phyloP scores from a whole-genome alignment of 2,329 filamentous ascomycete species.

The Pestalotiopsis sp. region DNA sequence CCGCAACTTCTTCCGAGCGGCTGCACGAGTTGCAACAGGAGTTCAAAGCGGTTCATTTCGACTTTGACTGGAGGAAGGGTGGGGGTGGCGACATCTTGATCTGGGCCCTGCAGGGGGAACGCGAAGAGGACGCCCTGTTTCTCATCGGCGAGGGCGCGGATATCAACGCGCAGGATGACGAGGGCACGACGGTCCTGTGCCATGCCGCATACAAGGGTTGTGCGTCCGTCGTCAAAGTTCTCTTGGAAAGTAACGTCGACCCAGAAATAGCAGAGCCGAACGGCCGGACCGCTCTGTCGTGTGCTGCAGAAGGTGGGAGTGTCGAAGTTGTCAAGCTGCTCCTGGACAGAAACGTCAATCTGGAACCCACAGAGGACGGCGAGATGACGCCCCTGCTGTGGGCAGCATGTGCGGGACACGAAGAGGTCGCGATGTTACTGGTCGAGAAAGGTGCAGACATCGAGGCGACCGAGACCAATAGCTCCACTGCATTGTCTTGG shows the following conservation, averaged over 20 bases:
- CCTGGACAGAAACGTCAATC: not conserved
- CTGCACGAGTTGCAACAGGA: not conserved
- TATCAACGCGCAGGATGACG: not conserved
- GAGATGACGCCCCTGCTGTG: not conserved
- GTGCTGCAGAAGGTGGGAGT: not conserved
- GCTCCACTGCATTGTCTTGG: not conserved
- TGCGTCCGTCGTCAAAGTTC: not conserved
- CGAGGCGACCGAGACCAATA: not conserved
- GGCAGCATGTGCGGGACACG: not conserved
- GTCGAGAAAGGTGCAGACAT: not conserved
- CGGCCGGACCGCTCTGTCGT: not conserved
- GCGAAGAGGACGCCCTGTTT: not conserved
- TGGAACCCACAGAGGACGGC: not conserved
- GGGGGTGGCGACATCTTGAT: not conserved
- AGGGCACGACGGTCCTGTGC: not conserved
- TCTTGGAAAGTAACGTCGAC: not conserved
- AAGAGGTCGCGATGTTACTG: not conserved
- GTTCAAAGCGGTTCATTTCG: not conserved
- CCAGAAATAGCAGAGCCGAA: fast-evolving
- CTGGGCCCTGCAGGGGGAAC: not conserved
- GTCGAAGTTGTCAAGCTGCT: not conserved
- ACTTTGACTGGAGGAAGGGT: not conserved
- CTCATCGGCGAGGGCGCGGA: not conserved
- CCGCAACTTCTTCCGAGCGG: not conserved
- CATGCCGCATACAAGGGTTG: not conserved